phyloP scores from a whole-genome alignment of 176 grass and related monocot species.

The Triticum turgidum region DNA sequence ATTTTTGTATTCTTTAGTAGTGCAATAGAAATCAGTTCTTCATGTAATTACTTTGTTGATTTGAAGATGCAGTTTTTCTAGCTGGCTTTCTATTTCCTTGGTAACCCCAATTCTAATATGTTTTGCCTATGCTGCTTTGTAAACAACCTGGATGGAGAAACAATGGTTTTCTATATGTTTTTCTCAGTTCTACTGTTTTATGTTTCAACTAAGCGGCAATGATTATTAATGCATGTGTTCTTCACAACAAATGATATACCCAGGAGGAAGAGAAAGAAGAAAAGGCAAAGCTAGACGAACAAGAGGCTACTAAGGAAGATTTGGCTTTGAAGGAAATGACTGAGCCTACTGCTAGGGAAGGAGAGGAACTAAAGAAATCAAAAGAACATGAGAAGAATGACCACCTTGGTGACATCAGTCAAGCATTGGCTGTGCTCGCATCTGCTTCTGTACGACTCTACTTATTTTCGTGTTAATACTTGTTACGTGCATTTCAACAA shows the following conservation, averaged over 20 bases:
- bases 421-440: conserved; percentile 78
- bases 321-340: conserved; percentile 89
- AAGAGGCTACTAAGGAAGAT: conserved; percentile 51
- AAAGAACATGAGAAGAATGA: conserved; percentile 66
- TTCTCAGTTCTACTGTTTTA: background rate
- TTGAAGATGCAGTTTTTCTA: background rate
- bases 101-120: conserved; percentile 1
- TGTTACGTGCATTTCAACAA: conserved; percentile 12
- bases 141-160: background rate
- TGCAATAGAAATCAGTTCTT: background rate
- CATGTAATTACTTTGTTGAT: background rate
- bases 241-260: conserved; percentile 11
- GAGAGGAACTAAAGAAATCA: conserved; percentile 56
- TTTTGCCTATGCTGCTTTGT: background rate
- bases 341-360: conserved; percentile 67
- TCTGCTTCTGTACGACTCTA: conserved; percentile 83
- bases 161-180: background rate
- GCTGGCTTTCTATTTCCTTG: background rate
- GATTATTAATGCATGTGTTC: conserved; percentile 21
- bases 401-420: conserved; percentile 73
- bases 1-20: conserved; percentile 4
- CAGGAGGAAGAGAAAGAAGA: conserved; percentile 91
- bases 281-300: too few species aligned
- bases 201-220: background rate
- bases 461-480: background rate